Conservation (phyloP, 768 basidiomycete species). For the Lactarius quietus region DNA sequence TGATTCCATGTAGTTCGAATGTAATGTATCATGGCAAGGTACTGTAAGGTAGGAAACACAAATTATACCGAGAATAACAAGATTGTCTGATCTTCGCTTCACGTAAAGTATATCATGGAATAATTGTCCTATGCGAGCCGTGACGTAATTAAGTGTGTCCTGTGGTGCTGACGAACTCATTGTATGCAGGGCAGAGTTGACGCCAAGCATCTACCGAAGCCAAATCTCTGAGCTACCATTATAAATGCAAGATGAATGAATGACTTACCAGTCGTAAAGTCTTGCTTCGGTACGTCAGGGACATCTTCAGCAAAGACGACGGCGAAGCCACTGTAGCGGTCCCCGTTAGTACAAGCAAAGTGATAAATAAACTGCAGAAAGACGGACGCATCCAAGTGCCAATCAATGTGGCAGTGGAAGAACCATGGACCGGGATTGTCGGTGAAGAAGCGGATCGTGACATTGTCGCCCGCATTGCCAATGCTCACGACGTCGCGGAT, state of each 20-base stretch:
- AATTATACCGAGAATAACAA: too few species aligned
- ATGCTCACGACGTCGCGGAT: constrained; percentile 28
- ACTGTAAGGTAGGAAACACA: too few species aligned
- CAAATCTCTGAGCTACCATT: neutral
- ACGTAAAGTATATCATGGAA: neutral
- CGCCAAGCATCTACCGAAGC: constrained; percentile 1
- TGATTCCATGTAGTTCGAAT: too few species aligned
- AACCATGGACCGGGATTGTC: constrained; percentile 33
- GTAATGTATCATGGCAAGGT: too few species aligned
- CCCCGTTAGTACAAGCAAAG: too few species aligned
- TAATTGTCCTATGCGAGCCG: neutral
- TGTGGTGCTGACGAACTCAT: neutral
- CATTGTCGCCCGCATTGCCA: constrained; percentile 11
- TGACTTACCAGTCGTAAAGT: neutral
- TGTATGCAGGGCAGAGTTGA: constrained; percentile 10
- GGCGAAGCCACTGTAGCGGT: constrained; percentile 10
- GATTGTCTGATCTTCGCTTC: neutral
- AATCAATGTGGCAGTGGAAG: constrained; percentile 34
- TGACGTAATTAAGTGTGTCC: neutral
- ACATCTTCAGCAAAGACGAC: constrained; percentile 19
- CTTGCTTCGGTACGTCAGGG: constrained; percentile 4
- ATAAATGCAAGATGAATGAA: neutral
- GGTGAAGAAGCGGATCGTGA: constrained; percentile 31
- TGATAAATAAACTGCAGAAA: too few species aligned
- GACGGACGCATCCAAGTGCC: constrained; percentile 40